Evolutionary conservation across 108 stramenopile genomes (phyloP), one percentile per base, ranked within the genome.

Genomic region (Cyclotella sp.): DNA sequence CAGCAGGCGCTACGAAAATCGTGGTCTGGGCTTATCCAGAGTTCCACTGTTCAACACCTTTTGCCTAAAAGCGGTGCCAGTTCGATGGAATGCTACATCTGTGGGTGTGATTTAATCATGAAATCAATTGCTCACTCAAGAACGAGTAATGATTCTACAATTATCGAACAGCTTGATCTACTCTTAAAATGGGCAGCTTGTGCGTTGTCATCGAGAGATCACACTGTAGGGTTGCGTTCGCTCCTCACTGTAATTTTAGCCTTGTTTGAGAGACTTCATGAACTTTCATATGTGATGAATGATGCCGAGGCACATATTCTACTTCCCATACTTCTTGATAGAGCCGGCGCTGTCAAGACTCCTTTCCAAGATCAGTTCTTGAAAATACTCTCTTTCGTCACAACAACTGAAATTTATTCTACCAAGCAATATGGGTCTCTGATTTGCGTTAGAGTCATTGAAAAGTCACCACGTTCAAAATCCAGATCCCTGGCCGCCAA

Each of bases 281-380:
- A 89, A 26, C 72, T 96, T 11, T 68, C 84, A 2, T 82, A 82
- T 57, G 34, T 24, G 0, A 61, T 81, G 10, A 63, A 63, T 47
- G 93, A 94, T 46, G 46, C 54, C 15, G 93, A 96, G 69, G 87
- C 89, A 16, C 21, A 59, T 0, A 52, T 86, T 27, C 68, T 96
- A 21, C 79, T 94, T 11, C 93, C 96, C 27, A 81, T 73, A 68
- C n/a, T 95, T 18, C 77, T 91, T 0, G 96, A 96, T 52, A 96
- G 89, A 76, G 77, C 91, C 15, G 88, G 93, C 44, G 66, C 67
- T 10, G 89, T 93, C 14, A 94, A 95, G 83, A 87, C 79, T 13
- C 85, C 90, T 27, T 85, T 85, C 60, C 62, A 77, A 60, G 91
- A 92, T 9, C 71, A 80, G 19, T 90, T 89, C 57, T 58, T 80